A percentile compares a stretch with the other conserved stretches of the same genome.
phyloP scores from a whole-genome alignment of 2,329 filamentous ascomycete species.

The Pleoardoris graminearum region DNA sequence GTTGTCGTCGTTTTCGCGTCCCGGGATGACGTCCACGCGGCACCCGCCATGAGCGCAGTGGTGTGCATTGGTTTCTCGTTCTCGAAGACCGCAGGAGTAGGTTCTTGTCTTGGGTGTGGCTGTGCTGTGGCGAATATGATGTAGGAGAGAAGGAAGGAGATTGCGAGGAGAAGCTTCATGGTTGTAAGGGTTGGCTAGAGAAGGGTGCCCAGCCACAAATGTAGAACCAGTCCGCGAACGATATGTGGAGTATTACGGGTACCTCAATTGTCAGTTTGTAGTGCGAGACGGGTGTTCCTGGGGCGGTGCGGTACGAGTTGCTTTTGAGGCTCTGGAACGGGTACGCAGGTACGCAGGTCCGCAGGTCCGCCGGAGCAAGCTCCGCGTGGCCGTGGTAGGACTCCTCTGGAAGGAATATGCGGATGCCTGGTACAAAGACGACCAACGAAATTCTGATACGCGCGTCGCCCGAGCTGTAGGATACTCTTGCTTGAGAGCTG shows the following conservation, averaged over 20 bases:
- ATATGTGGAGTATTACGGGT: too few species aligned
- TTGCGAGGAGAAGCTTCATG: constrained; percentile 11
- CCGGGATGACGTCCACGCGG: constrained; percentile 11
- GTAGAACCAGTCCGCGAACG: too few species aligned
- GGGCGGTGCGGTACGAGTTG: neutral
- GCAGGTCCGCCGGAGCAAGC: neutral
- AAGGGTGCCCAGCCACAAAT: too few species aligned
- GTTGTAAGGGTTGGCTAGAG: neutral
- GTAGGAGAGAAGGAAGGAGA: neutral
- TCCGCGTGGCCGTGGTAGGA: constrained; percentile 1
- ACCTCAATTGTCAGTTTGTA: neutral
- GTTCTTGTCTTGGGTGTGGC: constrained; percentile 2
- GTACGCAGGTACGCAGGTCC: neutral
- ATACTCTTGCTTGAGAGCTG: neutral
- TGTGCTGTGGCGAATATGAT: constrained; percentile 6
- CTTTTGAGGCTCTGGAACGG: neutral
- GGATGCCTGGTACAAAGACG: neutral
- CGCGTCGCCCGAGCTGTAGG: neutral
- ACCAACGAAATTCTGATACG: neutral
- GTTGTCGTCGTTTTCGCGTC: neutral
- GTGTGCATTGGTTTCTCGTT: constrained; percentile 21
- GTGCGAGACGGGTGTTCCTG: neutral
- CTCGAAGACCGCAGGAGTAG: neutral
- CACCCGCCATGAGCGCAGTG: constrained; percentile 21
- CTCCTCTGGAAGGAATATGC: neutral